These are phyloP conservation scores for Haematococcus sp. DNA, from an alignment of 139 green algal species.

Conservation along the genomic window DNA sequence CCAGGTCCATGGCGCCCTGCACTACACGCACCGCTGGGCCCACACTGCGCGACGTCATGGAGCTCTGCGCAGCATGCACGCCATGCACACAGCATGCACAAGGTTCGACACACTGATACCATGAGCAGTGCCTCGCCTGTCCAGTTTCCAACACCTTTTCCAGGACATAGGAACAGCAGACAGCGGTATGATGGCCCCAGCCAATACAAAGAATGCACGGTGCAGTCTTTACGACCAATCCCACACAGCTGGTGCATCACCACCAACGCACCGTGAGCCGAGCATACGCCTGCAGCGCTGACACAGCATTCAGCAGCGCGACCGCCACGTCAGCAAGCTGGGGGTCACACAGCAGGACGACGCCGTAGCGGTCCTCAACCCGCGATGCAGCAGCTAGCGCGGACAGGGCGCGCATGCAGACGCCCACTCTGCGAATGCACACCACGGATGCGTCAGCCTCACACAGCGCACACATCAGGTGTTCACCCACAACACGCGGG, in stretches of 20 bases:
- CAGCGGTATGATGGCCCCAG: no score
- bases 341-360: slow-evolving; percentile 37
- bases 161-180: no score
- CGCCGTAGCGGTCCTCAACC: slow-evolving; percentile 39
- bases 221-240: no score
- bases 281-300: slow-evolving; percentile 35
- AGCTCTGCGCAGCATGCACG: neutral
- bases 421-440: slow-evolving; percentile 17
- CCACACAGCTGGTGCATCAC: neutral
- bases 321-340: slow-evolving; percentile 17
- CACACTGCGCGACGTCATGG: neutral
- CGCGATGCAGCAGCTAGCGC: slow-evolving; percentile 19
- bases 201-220: no score
- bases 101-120: no score
- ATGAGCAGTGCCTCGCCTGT: no score
- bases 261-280: slow-evolving; percentile 21
- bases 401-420: slow-evolving; percentile 18
- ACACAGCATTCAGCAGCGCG: slow-evolving; percentile 16
- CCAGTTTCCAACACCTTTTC: no score
- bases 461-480: no score
- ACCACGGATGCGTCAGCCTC: neutral
- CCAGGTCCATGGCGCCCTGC: neutral
- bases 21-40: neutral
- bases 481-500: neutral
- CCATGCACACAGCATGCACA: no score